Evolutionary conservation across 352 stramenopile genomes (phyloP).

Genomic region (Elongisporangium anandrum): DNA sequence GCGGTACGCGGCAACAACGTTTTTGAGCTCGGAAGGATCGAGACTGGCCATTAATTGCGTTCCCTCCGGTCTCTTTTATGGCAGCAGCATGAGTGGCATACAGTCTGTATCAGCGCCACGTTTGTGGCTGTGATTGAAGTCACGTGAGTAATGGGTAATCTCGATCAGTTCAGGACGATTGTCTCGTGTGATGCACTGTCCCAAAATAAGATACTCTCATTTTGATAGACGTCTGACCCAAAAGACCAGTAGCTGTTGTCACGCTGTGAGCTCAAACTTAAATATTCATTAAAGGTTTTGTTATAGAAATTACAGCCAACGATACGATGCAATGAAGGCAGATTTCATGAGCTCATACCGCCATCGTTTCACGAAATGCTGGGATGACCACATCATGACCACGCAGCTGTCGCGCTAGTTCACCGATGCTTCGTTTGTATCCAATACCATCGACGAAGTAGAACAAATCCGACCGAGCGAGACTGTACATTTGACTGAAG

Average conservation of each 20-base stretch:
- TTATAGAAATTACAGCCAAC: too few species aligned
- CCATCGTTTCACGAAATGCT: too few species aligned
- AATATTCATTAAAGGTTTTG: too few species aligned
- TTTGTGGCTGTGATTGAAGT: neutral
- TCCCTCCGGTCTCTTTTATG: neutral
- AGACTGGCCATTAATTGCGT: neutral
- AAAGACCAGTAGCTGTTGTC: too few species aligned
- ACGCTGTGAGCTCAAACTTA: too few species aligned
- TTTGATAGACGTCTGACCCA: too few species aligned
- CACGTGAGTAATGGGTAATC: neutral
- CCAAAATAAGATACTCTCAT: neutral
- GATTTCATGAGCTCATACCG: too few species aligned
- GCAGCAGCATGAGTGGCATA: neutral
- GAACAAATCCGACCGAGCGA: conserved; percentile 58
- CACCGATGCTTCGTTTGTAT: conserved; percentile 25
- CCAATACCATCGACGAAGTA: conserved; percentile 60
- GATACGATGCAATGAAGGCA: too few species aligned
- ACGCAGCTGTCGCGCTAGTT: conserved; percentile 9
- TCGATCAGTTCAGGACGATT: neutral
- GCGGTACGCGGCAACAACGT: neutral
- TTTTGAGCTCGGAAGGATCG: neutral
- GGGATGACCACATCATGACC: too few species aligned
- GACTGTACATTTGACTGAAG: conserved; percentile 72
- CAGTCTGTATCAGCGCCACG: neutral
- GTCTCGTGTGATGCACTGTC: too few species aligned